Evolutionary conservation across 192 early-diverging fungal species (phyloP), one percentile per base, ranked within the genome.

Genomic region (Endogone sp.): DNA sequence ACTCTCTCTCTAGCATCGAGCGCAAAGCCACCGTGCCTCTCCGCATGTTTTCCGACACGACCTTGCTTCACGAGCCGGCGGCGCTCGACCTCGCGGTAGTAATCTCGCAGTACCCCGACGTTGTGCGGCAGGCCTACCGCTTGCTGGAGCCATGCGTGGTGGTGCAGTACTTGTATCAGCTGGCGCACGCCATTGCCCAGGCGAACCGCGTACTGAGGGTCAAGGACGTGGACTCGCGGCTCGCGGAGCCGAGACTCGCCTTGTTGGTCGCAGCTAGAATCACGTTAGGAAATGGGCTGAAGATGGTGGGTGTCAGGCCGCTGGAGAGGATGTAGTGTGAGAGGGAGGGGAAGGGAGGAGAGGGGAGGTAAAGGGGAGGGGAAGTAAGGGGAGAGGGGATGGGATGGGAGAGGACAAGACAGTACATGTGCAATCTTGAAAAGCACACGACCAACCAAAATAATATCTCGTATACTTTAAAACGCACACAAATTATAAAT

Each of bases 301-400:
- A 81, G 16, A 69, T 94, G 4, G 71, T 97, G 32, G 94, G 94
- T 26, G 75, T 97, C 24, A 74, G 78, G 32, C 93, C 93, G 13
- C 72, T 96, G 22, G 89, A 93, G 69, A 77, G 92, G 71, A 97
- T 97, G 94, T 97, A 88, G 86, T 57, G 31, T n/a, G n/a, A n/a
- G n/a, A n/a, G n/a, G n/a, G n/a, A n/a, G n/a, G n/a, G n/a, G n/a
- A n/a, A n/a, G n/a, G n/a, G n/a, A n/a, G n/a, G n/a, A n/a, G n/a
- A n/a, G n/a, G n/a, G n/a, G n/a, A n/a, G n/a, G n/a, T n/a, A n/a
- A n/a, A n/a, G n/a, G n/a, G n/a, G n/a, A n/a, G n/a, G n/a, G n/a
- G n/a, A n/a, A n/a, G n/a, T n/a, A n/a, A n/a, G n/a, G n/a, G n/a
- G n/a, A n/a, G n/a, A n/a, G n/a, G n/a, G n/a, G n/a, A n/a, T n/a